phyloP scores from a whole-genome alignment of 1,284 basidiomycete genomes.

The Sphaerobolus stellatus region DNA sequence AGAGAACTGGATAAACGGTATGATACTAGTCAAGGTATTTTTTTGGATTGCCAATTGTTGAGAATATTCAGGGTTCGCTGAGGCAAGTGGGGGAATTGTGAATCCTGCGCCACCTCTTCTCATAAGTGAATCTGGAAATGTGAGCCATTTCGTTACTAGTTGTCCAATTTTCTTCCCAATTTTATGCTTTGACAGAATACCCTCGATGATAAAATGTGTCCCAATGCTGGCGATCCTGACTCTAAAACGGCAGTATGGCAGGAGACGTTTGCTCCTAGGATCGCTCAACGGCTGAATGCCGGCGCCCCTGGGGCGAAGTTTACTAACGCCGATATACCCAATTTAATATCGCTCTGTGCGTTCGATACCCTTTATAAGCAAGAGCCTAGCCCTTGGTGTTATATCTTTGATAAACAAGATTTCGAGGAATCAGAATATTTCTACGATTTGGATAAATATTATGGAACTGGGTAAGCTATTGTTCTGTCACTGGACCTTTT shows the following conservation, averaged over 20 bases:
- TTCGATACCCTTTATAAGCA: conserved; percentile 66
- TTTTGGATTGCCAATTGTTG: too few species aligned
- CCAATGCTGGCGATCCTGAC: conserved; percentile 50
- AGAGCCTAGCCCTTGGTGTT: conserved; percentile 66
- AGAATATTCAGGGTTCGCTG: conserved; percentile 15
- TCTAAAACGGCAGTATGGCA: conserved; percentile 53
- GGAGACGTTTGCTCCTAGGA: conserved; percentile 51
- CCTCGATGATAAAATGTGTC: conserved; percentile 68
- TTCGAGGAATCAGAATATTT: conserved; percentile 69
- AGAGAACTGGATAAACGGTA: conserved; percentile 69
- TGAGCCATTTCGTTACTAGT: not conserved
- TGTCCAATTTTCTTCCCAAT: conserved; percentile 2
- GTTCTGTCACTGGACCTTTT: not conserved
- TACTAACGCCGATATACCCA: conserved; percentile 53
- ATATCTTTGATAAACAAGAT: conserved; percentile 56
- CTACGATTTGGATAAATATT: conserved; percentile 76
- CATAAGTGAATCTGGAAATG: conserved; percentile 49
- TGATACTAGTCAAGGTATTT: too few species aligned
- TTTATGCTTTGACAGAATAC: conserved; percentile 74
- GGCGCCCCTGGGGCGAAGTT: conserved; percentile 64
- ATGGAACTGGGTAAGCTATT: conserved; percentile 64
- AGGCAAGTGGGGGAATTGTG: conserved; percentile 13
- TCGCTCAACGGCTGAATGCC: conserved; percentile 62
- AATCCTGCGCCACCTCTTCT: conserved; percentile 33
- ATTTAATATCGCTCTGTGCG: conserved; percentile 72